These are phyloP conservation scores for Quaeritorhiza haematococci DNA, from an alignment of 371 early-diverging fungal genomes.

Conservation along the genomic window DNA sequence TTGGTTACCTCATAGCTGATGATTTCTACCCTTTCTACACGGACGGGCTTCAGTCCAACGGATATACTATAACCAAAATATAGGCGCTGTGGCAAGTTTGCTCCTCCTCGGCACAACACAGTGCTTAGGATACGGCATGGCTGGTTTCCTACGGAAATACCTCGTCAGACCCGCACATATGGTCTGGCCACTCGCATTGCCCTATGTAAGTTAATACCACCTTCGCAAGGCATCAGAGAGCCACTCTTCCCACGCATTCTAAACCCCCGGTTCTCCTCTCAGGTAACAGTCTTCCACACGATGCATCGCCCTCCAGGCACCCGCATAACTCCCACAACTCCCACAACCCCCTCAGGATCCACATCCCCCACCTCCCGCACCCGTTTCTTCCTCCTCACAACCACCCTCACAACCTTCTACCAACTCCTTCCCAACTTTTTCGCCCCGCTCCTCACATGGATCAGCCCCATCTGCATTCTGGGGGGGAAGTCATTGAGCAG, in stretches of 20 bases:
- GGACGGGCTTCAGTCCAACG: not conserved
- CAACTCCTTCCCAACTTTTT: slow-evolving; percentile 2
- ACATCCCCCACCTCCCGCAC: too few species aligned
- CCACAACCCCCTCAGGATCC: too few species aligned
- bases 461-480: not conserved
- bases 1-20: too few species aligned
- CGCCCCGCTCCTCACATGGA: not conserved
- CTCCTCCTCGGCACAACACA: slow-evolving; percentile 3
- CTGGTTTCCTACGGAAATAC: slow-evolving; percentile 68
- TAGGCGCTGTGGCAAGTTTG: slow-evolving; percentile 7
- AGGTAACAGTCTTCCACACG: slow-evolving; percentile 8
- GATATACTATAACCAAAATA: slow-evolving; percentile 14
- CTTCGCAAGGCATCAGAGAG: too few species aligned
- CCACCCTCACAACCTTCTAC: not conserved
- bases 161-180: slow-evolving; percentile 79
- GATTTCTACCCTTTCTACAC: too few species aligned
- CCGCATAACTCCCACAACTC: too few species aligned
- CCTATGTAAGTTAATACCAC: slow-evolving; percentile 28
- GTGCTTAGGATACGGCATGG: slow-evolving; percentile 24
- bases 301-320: too few species aligned
- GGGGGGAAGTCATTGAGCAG: slow-evolving; percentile 2
- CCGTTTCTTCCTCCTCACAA: too few species aligned
- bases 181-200: slow-evolving; percentile 78
- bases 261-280: too few species aligned
- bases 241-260: too few species aligned